Evolutionary conservation across 2,329 filamentous ascomycete genomes (phyloP).

Genomic region (Beauveria sp.): DNA sequence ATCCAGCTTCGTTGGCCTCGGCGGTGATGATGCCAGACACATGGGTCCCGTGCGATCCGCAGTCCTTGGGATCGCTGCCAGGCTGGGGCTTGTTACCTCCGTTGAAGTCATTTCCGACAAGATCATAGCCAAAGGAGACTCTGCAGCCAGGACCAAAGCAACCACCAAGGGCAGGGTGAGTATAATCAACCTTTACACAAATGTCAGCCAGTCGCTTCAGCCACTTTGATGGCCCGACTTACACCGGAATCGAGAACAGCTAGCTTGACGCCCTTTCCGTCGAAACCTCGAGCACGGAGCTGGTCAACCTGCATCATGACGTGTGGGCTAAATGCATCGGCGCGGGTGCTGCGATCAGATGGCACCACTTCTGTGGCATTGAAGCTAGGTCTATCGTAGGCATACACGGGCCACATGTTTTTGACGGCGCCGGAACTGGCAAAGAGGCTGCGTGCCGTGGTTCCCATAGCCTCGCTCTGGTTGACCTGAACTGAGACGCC

Average conservation of each 20-base stretch:
- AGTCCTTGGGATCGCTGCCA: conserved; percentile 32
- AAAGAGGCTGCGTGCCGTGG: background rate
- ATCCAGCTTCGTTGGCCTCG: conserved; percentile 28
- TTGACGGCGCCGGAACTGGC: background rate
- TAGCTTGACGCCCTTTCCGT: conserved; percentile 36
- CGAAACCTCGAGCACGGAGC: conserved; percentile 35
- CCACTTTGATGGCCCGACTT: background rate
- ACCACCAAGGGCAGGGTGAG: conserved; percentile 43
- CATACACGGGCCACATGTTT: conserved; percentile 6
- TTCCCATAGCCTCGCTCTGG: background rate
- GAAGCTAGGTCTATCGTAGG: background rate
- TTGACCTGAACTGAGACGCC: conserved; percentile 1
- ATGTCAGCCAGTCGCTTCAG: too few species aligned
- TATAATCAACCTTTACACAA: conserved; percentile 34
- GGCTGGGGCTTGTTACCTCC: conserved; percentile 24
- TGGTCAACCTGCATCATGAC: conserved; percentile 30
- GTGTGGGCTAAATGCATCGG: conserved; percentile 18
- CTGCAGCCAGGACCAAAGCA: conserved; percentile 43
- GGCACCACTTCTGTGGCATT: background rate
- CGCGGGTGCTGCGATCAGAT: background rate
- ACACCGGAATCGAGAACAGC: conserved; percentile 25
- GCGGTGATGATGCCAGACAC: conserved; percentile 40
- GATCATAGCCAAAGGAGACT: conserved; percentile 39
- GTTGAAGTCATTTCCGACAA: conserved; percentile 32
- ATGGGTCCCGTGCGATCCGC: conserved; percentile 38